Conservation (phyloP, 2,329 filamentous ascomycete genomes). For the Alternaria incomplexa region DNA sequence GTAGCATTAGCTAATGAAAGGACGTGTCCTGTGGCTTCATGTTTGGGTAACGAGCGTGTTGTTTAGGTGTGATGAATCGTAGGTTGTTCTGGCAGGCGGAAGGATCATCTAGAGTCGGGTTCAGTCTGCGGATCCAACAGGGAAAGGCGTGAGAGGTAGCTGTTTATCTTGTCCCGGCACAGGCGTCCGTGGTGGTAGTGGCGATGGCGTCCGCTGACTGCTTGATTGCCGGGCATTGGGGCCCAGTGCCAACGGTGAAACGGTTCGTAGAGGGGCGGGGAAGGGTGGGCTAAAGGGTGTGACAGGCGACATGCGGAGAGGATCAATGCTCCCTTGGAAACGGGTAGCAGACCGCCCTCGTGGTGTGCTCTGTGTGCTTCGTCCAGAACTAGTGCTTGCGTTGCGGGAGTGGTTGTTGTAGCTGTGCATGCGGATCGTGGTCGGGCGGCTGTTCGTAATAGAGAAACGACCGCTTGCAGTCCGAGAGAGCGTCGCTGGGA, state of each 20-base stretch:
- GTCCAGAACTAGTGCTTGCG: constrained; percentile 12
- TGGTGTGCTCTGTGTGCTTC: constrained; percentile 5
- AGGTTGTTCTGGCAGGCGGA: too few species aligned
- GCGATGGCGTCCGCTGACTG: constrained; percentile 7
- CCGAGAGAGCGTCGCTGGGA: constrained; percentile 16
- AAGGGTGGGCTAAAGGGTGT: constrained; percentile 18
- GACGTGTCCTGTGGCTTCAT: background rate
- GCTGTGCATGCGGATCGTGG: background rate
- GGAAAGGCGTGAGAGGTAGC: constrained; percentile 42
- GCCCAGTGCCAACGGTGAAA: constrained; percentile 14
- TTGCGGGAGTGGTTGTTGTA: constrained; percentile 17
- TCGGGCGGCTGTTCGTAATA: constrained; percentile 1
- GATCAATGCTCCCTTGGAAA: constrained; percentile 19
- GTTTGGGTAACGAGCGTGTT: background rate
- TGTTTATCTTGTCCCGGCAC: constrained; percentile 29
- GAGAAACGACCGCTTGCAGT: constrained; percentile 11
- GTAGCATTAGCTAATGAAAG: background rate
- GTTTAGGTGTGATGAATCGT: background rate
- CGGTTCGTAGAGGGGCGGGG: constrained; percentile 17
- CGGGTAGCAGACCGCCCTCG: constrained; percentile 1
- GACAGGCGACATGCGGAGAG: constrained; percentile 29
- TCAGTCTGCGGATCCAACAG: constrained; percentile 14
- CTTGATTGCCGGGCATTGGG: constrained; percentile 14
- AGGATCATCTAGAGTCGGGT: background rate
- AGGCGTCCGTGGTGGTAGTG: constrained; percentile 7